A percentile compares a stretch with the other conserved stretches of the same genome.
phyloP scores from a whole-genome alignment of 1,284 basidiomycete species.

The Cutaneotrichosporon dermatis region DNA sequence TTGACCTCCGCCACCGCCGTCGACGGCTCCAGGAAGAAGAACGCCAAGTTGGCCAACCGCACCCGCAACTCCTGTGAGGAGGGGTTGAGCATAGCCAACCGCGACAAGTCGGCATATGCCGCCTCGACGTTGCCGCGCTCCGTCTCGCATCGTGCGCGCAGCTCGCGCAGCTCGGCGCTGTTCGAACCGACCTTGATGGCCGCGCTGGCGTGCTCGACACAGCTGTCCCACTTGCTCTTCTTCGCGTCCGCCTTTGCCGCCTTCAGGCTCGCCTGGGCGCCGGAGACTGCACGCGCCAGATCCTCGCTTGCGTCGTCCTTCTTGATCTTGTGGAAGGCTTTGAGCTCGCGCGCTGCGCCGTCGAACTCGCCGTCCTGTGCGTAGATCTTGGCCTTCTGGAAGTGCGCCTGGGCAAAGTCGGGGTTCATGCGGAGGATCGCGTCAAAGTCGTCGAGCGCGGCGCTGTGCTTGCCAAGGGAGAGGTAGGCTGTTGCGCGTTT shows the following conservation, averaged over 20 bases:
- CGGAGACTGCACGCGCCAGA: constrained; percentile 46
- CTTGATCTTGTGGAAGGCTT: constrained; percentile 54
- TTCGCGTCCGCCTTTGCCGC: constrained; percentile 37
- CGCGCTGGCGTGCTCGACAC: constrained; percentile 66
- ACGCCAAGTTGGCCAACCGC: constrained; percentile 71
- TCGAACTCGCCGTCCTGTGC: constrained; percentile 15
- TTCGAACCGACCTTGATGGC: constrained; percentile 70
- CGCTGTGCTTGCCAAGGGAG: constrained; percentile 65
- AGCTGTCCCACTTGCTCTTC: constrained; percentile 54
- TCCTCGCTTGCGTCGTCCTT: constrained; percentile 58
- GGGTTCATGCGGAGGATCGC: constrained; percentile 70
- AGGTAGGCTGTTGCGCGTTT: constrained; percentile 87
- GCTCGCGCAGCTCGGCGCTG: constrained; percentile 61
- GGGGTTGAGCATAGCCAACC: constrained; percentile 67
- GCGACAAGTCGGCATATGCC: constrained; percentile 63
- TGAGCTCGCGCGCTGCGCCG: constrained; percentile 2
- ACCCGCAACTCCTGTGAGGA: constrained; percentile 64
- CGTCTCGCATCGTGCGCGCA: constrained; percentile 72
- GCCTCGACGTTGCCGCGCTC: constrained; percentile 74
- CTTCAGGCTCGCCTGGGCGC: constrained; percentile 11
- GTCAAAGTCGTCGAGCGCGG: constrained; percentile 81
- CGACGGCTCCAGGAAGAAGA: constrained; percentile 64
- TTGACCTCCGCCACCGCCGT: constrained; percentile 66
- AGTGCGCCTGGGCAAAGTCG: constrained; percentile 59
- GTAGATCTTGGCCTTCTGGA: constrained; percentile 68